A percentile compares a stretch with the other conserved stretches of the same genome.
These are phyloP conservation scores for Ambrosia artemisiifolia DNA, from an alignment of 129 eudicot species.

Conservation along the genomic window DNA sequence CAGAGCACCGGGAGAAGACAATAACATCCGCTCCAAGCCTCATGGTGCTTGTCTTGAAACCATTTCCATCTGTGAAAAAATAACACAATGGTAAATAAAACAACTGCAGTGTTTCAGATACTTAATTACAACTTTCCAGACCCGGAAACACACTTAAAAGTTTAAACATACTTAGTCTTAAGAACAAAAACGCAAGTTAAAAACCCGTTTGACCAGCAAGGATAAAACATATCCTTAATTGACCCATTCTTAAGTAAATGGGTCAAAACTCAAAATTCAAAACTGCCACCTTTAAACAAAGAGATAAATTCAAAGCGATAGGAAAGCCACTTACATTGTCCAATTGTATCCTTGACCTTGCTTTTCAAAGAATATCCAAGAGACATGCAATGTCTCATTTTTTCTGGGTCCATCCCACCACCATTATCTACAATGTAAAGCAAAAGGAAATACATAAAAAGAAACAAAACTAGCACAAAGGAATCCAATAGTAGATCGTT, in stretches of 20 bases:
- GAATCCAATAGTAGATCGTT: neutral
- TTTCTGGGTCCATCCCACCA: slow-evolving; percentile 94
- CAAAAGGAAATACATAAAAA: neutral
- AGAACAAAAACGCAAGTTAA: no score
- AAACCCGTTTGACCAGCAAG: neutral
- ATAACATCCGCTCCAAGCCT: slow-evolving; percentile 99
- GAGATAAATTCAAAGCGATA: neutral
- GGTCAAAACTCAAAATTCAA: neutral
- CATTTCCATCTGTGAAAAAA: slow-evolving; percentile 77
- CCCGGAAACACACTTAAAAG: neutral
- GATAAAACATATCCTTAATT: neutral
- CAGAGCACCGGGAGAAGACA: slow-evolving; percentile 75
- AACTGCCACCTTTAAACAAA: neutral
- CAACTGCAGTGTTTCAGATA: neutral
- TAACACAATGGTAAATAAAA: slow-evolving; percentile 19
- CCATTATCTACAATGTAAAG: slow-evolving; percentile 65
- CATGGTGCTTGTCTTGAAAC: slow-evolving; percentile 98
- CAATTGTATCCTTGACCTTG: slow-evolving; percentile 81
- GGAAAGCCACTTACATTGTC: slow-evolving; percentile 61
- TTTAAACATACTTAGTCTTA: no score
- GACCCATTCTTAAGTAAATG: slow-evolving; percentile 9
- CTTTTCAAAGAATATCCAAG: slow-evolving; percentile 93
- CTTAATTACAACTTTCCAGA: slow-evolving; percentile 2
- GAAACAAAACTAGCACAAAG: neutral
- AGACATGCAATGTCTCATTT: slow-evolving; percentile 97